Evolutionary conservation across 306 rosid genomes (phyloP).

Genomic region (Cucurbita moschata): DNA sequence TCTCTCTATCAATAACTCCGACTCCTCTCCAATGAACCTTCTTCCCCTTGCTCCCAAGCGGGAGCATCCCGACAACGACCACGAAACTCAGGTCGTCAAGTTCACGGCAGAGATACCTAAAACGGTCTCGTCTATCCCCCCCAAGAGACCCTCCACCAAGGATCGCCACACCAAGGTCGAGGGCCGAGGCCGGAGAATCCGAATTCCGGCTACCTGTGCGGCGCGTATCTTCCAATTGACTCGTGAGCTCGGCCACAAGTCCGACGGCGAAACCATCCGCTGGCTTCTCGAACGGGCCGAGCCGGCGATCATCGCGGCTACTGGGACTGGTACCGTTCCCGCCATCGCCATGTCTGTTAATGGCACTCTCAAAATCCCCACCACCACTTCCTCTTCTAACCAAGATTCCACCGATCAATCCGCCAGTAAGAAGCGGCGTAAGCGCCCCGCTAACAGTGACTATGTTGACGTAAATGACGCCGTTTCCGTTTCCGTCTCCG

Average conservation of each 20-base stretch:
- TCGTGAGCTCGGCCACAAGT: slow-evolving; percentile 71
- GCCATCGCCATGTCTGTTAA: slow-evolving; percentile 72
- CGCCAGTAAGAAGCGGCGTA: slow-evolving; percentile 32
- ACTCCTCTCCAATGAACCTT: not conserved
- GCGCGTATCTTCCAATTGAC: slow-evolving; percentile 75
- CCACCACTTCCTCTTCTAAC: slow-evolving; percentile 21
- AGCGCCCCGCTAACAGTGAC: slow-evolving; percentile 29
- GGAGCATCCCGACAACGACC: slow-evolving; percentile 27
- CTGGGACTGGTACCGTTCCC: slow-evolving; percentile 66
- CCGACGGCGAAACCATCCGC: slow-evolving; percentile 79
- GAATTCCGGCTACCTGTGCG: slow-evolving; percentile 79
- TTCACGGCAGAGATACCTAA: not conserved
- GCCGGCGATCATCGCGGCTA: slow-evolving; percentile 72
- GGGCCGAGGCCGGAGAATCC: slow-evolving; percentile 77
- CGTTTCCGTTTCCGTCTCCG: slow-evolving; percentile 40
- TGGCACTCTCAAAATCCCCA: slow-evolving; percentile 66
- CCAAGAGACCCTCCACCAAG: slow-evolving; percentile 45
- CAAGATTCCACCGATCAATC: slow-evolving; percentile 29
- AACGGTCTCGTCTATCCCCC: slow-evolving; percentile 1
- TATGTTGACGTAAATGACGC: slow-evolving; percentile 36
- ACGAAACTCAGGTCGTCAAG: not conserved
- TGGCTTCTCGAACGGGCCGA: slow-evolving; percentile 77
- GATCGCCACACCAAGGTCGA: slow-evolving; percentile 83
- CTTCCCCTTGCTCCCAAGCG: slow-evolving; percentile 23
- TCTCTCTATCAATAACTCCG: slow-evolving; percentile 14